Percentiles rank a stretch among this genome's conserved stretches.
phyloP scores from a whole-genome alignment of 1,139 yeast species.

The Diutina sp. region DNA sequence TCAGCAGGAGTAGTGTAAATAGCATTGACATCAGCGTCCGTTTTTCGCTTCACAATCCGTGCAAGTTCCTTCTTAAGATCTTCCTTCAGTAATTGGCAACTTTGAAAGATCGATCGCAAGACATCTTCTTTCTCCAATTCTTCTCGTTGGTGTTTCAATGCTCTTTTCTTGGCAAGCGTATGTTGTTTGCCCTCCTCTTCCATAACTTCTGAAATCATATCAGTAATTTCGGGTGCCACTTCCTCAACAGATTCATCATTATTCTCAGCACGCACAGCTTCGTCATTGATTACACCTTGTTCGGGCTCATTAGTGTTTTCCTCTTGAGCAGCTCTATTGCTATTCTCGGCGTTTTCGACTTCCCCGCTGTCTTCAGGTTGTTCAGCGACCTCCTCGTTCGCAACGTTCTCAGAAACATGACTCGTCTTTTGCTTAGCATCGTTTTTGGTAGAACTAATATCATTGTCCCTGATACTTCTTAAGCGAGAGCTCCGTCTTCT shows the following conservation, averaged over 20 bases:
- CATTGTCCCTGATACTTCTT: background rate
- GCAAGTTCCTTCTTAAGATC: background rate
- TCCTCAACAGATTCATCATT: conserved; percentile 13
- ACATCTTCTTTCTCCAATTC: background rate
- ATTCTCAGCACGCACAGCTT: background rate
- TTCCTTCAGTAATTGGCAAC: conserved; percentile 13
- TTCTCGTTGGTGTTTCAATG: background rate
- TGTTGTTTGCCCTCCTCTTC: conserved; percentile 2
- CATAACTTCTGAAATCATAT: conserved; percentile 17
- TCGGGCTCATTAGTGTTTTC: no score
- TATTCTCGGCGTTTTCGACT: no score
- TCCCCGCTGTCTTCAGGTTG: no score
- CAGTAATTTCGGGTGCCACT: conserved; percentile 25
- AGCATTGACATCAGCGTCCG: background rate
- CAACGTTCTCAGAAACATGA: no score
- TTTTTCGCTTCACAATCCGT: background rate
- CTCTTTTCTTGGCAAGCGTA: background rate
- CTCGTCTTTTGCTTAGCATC: no score
- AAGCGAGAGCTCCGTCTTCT: background rate
- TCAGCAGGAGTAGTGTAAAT: background rate
- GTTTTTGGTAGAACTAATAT: background rate
- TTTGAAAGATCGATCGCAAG: conserved; percentile 11
- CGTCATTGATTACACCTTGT: background rate
- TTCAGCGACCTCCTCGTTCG: no score
- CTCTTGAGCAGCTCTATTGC: no score